phyloP scores from a whole-genome alignment of 2,329 filamentous ascomycete species.

The Ascochyta viciae-villosae region DNA sequence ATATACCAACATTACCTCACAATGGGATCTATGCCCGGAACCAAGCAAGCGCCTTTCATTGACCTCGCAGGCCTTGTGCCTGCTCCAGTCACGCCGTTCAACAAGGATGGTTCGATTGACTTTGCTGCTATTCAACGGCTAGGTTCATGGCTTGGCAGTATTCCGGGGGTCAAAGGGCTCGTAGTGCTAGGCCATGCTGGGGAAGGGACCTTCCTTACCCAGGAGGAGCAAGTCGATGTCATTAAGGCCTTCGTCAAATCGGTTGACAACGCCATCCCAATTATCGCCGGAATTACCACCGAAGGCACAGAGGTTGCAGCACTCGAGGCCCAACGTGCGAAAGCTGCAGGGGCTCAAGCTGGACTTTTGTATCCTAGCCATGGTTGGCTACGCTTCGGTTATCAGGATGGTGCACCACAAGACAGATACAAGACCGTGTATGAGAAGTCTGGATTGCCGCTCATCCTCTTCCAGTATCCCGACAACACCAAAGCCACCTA shows the following conservation, averaged over 20 bases:
- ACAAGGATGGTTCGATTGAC: slow-evolving; percentile 56
- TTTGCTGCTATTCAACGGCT: slow-evolving; percentile 61
- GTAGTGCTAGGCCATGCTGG: slow-evolving; percentile 63
- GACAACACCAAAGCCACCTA: slow-evolving; percentile 63
- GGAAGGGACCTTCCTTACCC: slow-evolving; percentile 62
- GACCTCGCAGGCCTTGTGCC: slow-evolving; percentile 60
- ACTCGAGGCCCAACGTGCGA: slow-evolving; percentile 59
- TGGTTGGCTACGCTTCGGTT: slow-evolving; percentile 64
- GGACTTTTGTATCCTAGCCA: slow-evolving; percentile 62
- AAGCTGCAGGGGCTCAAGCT: slow-evolving; percentile 59
- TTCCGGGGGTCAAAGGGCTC: slow-evolving; percentile 60
- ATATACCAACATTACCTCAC: not conserved
- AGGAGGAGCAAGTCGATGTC: slow-evolving; percentile 57
- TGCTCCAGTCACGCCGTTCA: slow-evolving; percentile 62
- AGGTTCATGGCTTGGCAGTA: slow-evolving; percentile 61
- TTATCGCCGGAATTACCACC: slow-evolving; percentile 62
- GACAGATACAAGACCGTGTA: slow-evolving; percentile 60
- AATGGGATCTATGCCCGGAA: slow-evolving; percentile 37
- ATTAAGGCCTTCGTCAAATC: slow-evolving; percentile 62
- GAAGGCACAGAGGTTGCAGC: slow-evolving; percentile 62
- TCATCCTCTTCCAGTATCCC: slow-evolving; percentile 63
- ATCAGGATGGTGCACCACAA: slow-evolving; percentile 61
- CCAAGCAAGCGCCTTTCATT: slow-evolving; percentile 38
- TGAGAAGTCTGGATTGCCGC: slow-evolving; percentile 57
- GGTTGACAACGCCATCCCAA: slow-evolving; percentile 59